Conservation (phyloP, 1,284 basidiomycete species). For the Violaceomyces palustris region DNA sequence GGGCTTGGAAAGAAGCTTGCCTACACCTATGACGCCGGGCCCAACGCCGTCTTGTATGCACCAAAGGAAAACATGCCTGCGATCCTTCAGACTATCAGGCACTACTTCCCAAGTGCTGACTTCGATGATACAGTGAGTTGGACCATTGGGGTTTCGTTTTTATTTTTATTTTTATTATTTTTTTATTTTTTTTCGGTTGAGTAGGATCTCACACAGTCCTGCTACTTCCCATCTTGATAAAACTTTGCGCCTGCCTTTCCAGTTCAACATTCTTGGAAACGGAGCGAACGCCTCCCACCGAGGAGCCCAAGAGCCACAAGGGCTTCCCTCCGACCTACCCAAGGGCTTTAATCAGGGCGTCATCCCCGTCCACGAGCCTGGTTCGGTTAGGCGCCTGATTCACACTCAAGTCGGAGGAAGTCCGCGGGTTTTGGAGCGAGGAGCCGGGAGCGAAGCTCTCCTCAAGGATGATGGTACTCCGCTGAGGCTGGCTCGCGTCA, state of each 20-base stretch:
- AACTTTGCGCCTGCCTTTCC: neutral
- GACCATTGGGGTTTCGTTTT: too few species aligned
- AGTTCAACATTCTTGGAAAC: constrained; percentile 43
- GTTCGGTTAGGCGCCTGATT: constrained; percentile 47
- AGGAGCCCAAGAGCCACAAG: constrained; percentile 24
- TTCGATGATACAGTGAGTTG: constrained; percentile 49
- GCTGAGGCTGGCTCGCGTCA: constrained; percentile 39
- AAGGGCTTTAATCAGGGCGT: constrained; percentile 39
- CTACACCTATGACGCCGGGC: constrained; percentile 97
- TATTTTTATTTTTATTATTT: neutral
- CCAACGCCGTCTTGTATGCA: constrained; percentile 96
- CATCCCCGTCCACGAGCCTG: constrained; percentile 47
- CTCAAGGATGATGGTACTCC: constrained; percentile 41
- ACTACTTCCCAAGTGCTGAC: constrained; percentile 52
- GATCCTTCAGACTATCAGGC: constrained; percentile 41
- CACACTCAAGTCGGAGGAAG: constrained; percentile 52
- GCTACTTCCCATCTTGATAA: neutral
- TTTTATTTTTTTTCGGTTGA: neutral
- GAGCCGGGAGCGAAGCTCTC: constrained; percentile 26
- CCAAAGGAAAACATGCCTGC: constrained; percentile 56
- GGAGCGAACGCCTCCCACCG: constrained; percentile 44
- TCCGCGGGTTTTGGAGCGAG: constrained; percentile 43
- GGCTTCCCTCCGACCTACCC: constrained; percentile 33
- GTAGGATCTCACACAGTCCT: neutral
- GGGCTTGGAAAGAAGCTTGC: constrained; percentile 73